These are phyloP conservation scores for Hypoxylon sp. DNA, from an alignment of 2,329 filamentous ascomycete genomes.

Conservation along the genomic window DNA sequence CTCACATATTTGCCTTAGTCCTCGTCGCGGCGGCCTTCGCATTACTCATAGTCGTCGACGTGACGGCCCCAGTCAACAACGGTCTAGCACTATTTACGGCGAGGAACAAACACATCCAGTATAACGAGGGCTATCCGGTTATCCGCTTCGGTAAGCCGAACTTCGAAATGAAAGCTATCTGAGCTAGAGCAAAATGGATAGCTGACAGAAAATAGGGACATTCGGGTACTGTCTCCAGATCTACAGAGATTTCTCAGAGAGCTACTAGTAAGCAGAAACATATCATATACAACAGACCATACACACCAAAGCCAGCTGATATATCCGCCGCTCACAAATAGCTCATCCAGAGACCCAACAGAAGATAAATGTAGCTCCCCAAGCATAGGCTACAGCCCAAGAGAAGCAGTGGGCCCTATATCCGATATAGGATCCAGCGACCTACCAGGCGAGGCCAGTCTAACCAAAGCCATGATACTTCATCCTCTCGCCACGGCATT, in stretches of 20 bases:
- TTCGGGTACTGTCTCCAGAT: constrained; percentile 20
- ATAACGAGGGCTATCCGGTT: constrained; percentile 14
- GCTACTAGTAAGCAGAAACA: background rate
- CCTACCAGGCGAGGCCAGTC: background rate
- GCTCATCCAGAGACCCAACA: background rate
- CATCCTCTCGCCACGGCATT: constrained; percentile 3
- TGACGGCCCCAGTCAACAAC: constrained; percentile 6
- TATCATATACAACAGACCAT: background rate
- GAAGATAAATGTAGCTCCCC: background rate
- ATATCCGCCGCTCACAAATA: background rate
- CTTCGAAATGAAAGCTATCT: background rate
- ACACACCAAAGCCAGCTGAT: background rate
- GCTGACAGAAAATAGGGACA: constrained; percentile 7
- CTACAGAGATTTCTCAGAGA: constrained; percentile 5
- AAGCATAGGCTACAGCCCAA: background rate
- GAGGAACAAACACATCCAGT: background rate
- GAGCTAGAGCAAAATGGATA: background rate
- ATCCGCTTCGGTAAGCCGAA: constrained; percentile 6
- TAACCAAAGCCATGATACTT: constrained; percentile 3
- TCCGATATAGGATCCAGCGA: background rate
- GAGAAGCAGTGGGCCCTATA: background rate
- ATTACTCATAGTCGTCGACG: constrained; percentile 5
- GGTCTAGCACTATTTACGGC: constrained; percentile 11
- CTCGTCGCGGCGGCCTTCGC: constrained; percentile 11
- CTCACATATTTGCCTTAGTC: constrained; percentile 1